Evolutionary conservation across 805 yeast genomes (phyloP).

Genomic region (Saccharomycopsis synnaedendra): DNA sequence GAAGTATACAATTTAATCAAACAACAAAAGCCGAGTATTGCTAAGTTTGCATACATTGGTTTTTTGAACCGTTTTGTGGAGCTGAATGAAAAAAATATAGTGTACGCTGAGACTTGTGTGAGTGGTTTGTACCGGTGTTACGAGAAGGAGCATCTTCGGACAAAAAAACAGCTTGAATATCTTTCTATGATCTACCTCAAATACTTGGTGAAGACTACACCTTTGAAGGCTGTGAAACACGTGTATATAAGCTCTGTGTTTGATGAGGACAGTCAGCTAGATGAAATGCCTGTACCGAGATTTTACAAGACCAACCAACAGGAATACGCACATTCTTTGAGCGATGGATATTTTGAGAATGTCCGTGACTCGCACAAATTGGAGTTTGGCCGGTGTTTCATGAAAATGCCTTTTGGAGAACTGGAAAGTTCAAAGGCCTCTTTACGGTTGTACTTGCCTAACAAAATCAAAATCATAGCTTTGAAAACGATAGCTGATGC

Average conservation of each 20-base stretch:
- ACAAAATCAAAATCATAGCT: conserved; percentile 4
- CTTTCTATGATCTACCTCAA: conserved; percentile 13
- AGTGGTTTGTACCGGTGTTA: conserved; percentile 5
- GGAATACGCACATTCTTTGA: neutral
- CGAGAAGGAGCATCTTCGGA: neutral
- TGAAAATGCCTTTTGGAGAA: conserved; percentile 8
- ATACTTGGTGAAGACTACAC: conserved; percentile 1
- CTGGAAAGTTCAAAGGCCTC: neutral
- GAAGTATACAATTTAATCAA: too few species aligned
- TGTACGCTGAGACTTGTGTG: neutral
- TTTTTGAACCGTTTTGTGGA: too few species aligned
- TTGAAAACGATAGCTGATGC: conserved; percentile 7
- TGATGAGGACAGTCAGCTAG: conserved; percentile 3
- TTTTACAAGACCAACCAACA: conserved; percentile 3
- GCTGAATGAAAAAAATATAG: neutral
- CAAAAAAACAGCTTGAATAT: conserved; percentile 2
- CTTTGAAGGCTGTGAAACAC: neutral
- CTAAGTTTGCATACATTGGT: too few species aligned
- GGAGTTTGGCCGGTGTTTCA: conserved; percentile 7
- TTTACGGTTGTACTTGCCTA: conserved; percentile 10
- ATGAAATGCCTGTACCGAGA: conserved; percentile 3
- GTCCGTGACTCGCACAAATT: neutral
- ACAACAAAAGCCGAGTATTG: too few species aligned
- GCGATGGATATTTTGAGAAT: neutral
- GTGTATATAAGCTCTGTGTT: conserved; percentile 7